These are phyloP conservation scores for Canavalia gladiata DNA, from an alignment of 306 rosid species.

Conservation along the genomic window DNA sequence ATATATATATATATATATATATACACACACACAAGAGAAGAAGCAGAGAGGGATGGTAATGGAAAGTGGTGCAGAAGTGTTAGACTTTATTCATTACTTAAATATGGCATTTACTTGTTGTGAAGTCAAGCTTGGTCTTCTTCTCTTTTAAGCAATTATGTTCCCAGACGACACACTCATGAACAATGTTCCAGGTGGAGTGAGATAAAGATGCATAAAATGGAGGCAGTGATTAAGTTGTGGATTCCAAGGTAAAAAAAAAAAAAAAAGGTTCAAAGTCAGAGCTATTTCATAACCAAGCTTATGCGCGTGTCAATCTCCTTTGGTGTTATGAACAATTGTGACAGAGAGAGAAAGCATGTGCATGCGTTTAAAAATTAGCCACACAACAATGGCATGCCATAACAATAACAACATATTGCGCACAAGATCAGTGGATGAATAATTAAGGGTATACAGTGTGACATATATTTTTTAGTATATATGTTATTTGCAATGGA, in stretches of 20 bases:
- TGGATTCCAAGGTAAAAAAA: constrained; percentile 48
- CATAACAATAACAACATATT: constrained; percentile 15
- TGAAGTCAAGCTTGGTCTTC: constrained; percentile 55
- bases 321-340: background rate
- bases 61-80: background rate
- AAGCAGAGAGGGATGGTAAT: background rate
- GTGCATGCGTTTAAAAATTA: constrained; percentile 33
- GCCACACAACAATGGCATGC: background rate
- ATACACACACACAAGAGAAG: constrained; percentile 14
- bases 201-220: constrained; percentile 24
- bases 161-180: constrained; percentile 60
- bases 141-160: constrained; percentile 60
- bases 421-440: background rate
- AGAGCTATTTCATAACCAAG: constrained; percentile 32
- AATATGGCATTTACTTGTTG: constrained; percentile 31
- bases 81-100: constrained; percentile 34
- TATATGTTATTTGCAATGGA: constrained; percentile 46
- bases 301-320: constrained; percentile 8
- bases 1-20: constrained; percentile 2
- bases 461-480: constrained; percentile 28
- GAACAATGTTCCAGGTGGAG: constrained; percentile 47
- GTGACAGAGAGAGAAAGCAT: constrained; percentile 32
- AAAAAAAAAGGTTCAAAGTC: constrained; percentile 35
- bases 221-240: constrained; percentile 49
- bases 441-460: constrained; percentile 37